Base-by-base conservation (phyloP, 2,329 filamentous ascomycete genomes). In the Aspergillus persii region DNA sequence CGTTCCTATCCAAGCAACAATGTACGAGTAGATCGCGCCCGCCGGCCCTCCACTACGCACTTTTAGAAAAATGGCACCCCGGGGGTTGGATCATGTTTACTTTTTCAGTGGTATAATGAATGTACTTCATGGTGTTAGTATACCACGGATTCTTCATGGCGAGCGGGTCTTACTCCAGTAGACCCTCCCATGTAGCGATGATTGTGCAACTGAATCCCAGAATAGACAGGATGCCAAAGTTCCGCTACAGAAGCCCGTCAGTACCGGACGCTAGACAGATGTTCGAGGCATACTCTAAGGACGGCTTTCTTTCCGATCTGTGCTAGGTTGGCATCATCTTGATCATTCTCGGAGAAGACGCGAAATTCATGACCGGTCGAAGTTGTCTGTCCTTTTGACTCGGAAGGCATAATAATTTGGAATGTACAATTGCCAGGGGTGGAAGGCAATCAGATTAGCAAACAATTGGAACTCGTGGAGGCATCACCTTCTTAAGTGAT, bases 1-100 rank as follows among this genome's bases (percentile, higher is more conserved):
- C 11, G 67, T 68, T 3, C 72, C 70, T 6, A 68, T 26, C 71
- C 73, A 75, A 15, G 64, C 69, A 44, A 75, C 70, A 9, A 76
- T 60, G 36, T 65, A 76, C 1, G 68, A 69, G 31, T 73, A 76
- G 1, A 75, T 61, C 1, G 71, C 64, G n/a, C 70, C 71, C 2
- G 69, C 71, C 1, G 71, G 66, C 5, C 73, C 73, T 30, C 73
- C 73, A 64, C 72, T 71, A 58, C 1, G 3, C n/a, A 53, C 8
- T 2, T 58, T 61, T 18, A 65, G 58, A 4, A 11, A 4, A 6
- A 3, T 2, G 44, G 3, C 6, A 18, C 2, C 4, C n/a, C n/a
- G 11, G 4, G 8, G 2, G 8, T 8, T 51, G 9, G 29, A 39
- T 7, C 9, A 11, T 29, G 50, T 53, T 6, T 18, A 62, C 61